phyloP scores from a whole-genome alignment of 1,284 basidiomycete species.

The Boletus holoroseus region DNA sequence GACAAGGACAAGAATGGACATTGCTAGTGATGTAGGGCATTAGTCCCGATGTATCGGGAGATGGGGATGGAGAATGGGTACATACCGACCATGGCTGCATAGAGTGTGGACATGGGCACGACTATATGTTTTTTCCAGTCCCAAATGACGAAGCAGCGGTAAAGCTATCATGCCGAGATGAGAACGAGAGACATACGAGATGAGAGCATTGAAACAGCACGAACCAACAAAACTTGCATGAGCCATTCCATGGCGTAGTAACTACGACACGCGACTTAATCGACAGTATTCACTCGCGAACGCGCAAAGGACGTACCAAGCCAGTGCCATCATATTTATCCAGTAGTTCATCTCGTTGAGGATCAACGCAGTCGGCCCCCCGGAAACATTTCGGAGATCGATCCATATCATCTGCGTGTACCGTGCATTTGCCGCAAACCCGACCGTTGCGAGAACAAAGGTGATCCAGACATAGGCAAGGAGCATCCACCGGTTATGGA shows the following conservation, averaged over 20 bases:
- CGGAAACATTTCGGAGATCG: slow-evolving; percentile 21
- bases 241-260: slow-evolving; percentile 29
- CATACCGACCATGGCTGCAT: slow-evolving; percentile 25
- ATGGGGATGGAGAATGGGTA: background rate
- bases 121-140: slow-evolving; percentile 17
- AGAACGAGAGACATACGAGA: background rate
- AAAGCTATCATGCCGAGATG: slow-evolving; percentile 15
- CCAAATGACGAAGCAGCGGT: slow-evolving; percentile 32
- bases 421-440: slow-evolving; percentile 29
- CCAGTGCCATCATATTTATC: slow-evolving; percentile 25
- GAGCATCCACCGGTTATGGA: slow-evolving; percentile 6
- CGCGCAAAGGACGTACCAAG: slow-evolving; percentile 18
- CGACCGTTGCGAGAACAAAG: slow-evolving; percentile 31
- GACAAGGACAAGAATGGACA: slow-evolving; percentile 26
- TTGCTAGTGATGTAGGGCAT: slow-evolving; percentile 11
- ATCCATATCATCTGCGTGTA: slow-evolving; percentile 36
- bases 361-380: slow-evolving; percentile 27
- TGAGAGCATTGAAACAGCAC: background rate
- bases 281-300: background rate
- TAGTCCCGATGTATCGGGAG: background rate
- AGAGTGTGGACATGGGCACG: slow-evolving; percentile 23
- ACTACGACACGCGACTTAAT: slow-evolving; percentile 4
- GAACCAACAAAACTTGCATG: slow-evolving; percentile 26
- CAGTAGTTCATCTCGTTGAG: slow-evolving; percentile 23
- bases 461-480: slow-evolving; percentile 26